A percentile compares a stretch with the other conserved stretches of the same genome.
Conservation (phyloP, 306 rosid genomes). For the Gleditsia sinensis region DNA sequence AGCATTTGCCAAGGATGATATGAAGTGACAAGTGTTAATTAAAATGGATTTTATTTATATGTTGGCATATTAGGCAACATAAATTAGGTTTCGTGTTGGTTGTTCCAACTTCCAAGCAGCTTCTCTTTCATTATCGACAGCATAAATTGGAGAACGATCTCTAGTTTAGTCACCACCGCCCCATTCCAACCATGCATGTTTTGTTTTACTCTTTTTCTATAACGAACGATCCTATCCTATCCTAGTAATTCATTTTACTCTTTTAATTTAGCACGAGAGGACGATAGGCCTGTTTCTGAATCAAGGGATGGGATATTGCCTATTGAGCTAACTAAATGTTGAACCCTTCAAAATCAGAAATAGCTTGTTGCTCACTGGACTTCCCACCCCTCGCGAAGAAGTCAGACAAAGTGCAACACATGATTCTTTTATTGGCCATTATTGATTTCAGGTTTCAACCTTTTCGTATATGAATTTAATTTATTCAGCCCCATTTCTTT, state of each 20-base stretch:
- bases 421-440: neutral
- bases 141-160: neutral
- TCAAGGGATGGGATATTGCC: too few species aligned
- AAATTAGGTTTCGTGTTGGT: neutral
- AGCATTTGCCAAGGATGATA: too few species aligned
- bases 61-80: slow-evolving; percentile 3
- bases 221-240: too few species aligned
- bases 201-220: too few species aligned
- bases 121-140: slow-evolving; percentile 9
- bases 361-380: neutral
- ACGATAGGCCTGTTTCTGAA: too few species aligned
- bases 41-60: neutral
- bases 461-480: too few species aligned
- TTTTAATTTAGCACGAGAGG: too few species aligned
- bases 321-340: neutral
- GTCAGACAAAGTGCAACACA: neutral
- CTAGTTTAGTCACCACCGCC: neutral
- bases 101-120: neutral
- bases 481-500: too few species aligned
- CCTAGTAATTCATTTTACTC: too few species aligned
- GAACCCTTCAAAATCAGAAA: too few species aligned
- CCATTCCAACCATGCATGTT: neutral
- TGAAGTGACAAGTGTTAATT: neutral
- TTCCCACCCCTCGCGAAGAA: neutral
- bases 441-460: neutral